Evolutionary conservation across 305 asterid genomes (phyloP).

Genomic region (Andrographis paniculata): DNA sequence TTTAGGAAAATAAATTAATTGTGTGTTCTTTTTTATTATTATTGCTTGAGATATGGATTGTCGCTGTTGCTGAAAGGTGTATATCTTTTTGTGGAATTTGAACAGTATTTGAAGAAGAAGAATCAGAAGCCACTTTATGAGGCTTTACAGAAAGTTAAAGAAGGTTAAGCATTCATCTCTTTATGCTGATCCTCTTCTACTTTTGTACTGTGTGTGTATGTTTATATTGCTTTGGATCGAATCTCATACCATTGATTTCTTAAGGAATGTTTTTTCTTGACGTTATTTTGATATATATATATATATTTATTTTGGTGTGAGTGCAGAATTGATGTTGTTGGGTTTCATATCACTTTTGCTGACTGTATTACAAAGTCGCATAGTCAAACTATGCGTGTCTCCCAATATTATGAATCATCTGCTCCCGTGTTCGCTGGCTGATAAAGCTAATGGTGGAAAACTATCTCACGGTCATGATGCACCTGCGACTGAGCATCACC

Average conservation of each 20-base stretch:
- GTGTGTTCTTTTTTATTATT: neutral
- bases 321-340: constrained; percentile 85
- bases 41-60: constrained; percentile 13
- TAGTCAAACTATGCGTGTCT: constrained; percentile 61
- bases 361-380: constrained; percentile 69
- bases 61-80: constrained; percentile 14
- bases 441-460: constrained; percentile 22
- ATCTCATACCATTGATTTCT: too few relatives aligned
- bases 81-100: constrained; percentile 15
- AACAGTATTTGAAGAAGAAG: constrained; percentile 81
- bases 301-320: constrained; percentile 19
- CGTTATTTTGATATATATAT: neutral
- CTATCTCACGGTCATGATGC: constrained; percentile 28
- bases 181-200: constrained; percentile 5
- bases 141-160: constrained; percentile 92
- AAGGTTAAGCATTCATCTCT: constrained; percentile 37
- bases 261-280: too few relatives aligned
- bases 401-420: constrained; percentile 35
- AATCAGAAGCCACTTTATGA: constrained; percentile 77
- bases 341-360: constrained; percentile 88
- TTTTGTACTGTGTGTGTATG: neutral
- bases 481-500: constrained; percentile 29
- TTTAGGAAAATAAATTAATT: constrained; percentile 1
- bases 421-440: constrained; percentile 54
- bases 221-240: constrained; percentile 1